Evolutionary conservation across 192 early-diverging fungal genomes (phyloP).

Genomic region (Coemansia sp.): DNA sequence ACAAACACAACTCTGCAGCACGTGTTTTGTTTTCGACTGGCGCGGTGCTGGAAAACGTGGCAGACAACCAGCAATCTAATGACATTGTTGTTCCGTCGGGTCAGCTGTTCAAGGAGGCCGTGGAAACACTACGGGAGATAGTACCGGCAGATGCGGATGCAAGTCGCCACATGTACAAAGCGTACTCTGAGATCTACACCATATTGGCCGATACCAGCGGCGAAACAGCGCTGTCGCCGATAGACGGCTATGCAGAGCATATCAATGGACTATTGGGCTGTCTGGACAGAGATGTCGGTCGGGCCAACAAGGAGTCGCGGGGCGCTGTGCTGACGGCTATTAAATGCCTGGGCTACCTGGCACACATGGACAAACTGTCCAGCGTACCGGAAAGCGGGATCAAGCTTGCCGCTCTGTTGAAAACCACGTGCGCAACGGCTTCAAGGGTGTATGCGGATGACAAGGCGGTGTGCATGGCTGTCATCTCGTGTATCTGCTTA

Average conservation of each 20-base stretch:
- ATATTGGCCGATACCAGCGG: constrained; percentile 10
- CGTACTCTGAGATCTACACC: constrained; percentile 32
- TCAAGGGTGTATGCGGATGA: constrained; percentile 13
- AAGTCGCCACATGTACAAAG: background rate
- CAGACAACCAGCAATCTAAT: background rate
- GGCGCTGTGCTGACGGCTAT: constrained; percentile 21
- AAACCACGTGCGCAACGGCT: constrained; percentile 6
- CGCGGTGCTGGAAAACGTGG: background rate
- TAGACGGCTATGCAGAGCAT: background rate
- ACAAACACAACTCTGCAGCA: background rate
- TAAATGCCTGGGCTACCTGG: constrained; percentile 34
- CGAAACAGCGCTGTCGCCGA: background rate
- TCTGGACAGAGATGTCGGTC: constrained; percentile 24
- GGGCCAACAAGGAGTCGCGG: background rate
- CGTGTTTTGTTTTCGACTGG: constrained; percentile 1
- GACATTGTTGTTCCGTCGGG: constrained; percentile 1
- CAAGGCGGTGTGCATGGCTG: constrained; percentile 32
- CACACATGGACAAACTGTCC: constrained; percentile 23
- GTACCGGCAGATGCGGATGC: background rate
- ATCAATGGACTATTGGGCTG: constrained; percentile 13
- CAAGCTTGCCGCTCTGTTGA: constrained; percentile 7
- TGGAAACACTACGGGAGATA: constrained; percentile 8
- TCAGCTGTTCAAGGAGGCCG: constrained; percentile 8
- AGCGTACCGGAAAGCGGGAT: constrained; percentile 1
- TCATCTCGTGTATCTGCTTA: constrained; percentile 31